Evolutionary conservation across 805 yeast genomes (phyloP).

Genomic region (Teunomyces aglyptinius): DNA sequence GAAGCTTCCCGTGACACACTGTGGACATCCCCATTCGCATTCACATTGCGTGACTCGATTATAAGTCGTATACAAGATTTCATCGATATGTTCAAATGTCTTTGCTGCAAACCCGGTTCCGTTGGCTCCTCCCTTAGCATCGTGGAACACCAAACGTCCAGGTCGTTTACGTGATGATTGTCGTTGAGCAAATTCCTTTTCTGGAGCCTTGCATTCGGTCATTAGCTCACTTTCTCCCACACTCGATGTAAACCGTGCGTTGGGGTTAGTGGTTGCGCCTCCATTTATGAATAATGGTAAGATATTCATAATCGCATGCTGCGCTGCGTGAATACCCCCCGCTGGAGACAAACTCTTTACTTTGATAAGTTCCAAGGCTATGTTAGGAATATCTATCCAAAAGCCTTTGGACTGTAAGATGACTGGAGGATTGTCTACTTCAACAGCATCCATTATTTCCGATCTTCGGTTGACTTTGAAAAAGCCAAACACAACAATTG

Average conservation of each 20-base stretch:
- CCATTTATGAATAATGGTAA: slow-evolving; percentile 72
- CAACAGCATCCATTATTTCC: slow-evolving; percentile 89
- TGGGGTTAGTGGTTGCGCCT: slow-evolving; percentile 51
- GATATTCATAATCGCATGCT: slow-evolving; percentile 81
- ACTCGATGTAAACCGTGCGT: slow-evolving; percentile 26
- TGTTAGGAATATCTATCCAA: slow-evolving; percentile 83
- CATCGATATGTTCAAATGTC: slow-evolving; percentile 75
- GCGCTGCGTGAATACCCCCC: slow-evolving; percentile 96
- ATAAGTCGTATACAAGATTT: slow-evolving; percentile 59
- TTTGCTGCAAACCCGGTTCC: slow-evolving; percentile 81
- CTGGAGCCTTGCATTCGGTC: slow-evolving; percentile 97
- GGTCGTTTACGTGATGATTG: slow-evolving; percentile 77
- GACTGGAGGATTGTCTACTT: slow-evolving; percentile 86
- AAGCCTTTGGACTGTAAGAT: slow-evolving; percentile 70
- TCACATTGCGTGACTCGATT: slow-evolving; percentile 61
- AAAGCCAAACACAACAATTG: slow-evolving; percentile 84
- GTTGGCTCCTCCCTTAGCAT: slow-evolving; percentile 73
- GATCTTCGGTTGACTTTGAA: slow-evolving; percentile 78
- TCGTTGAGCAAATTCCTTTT: slow-evolving; percentile 83
- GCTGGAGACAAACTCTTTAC: slow-evolving; percentile 66
- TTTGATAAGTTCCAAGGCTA: slow-evolving; percentile 58
- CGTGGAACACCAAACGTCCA: slow-evolving; percentile 81
- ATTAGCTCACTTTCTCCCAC: slow-evolving; percentile 58
- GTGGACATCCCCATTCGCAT: slow-evolving; percentile 78
- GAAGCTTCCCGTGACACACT: slow-evolving; percentile 78